A percentile compares a stretch with the other conserved stretches of the same genome.
Evolutionary conservation across 2,329 filamentous ascomycete species (phyloP).

Genomic region (Elsinoe australis): DNA sequence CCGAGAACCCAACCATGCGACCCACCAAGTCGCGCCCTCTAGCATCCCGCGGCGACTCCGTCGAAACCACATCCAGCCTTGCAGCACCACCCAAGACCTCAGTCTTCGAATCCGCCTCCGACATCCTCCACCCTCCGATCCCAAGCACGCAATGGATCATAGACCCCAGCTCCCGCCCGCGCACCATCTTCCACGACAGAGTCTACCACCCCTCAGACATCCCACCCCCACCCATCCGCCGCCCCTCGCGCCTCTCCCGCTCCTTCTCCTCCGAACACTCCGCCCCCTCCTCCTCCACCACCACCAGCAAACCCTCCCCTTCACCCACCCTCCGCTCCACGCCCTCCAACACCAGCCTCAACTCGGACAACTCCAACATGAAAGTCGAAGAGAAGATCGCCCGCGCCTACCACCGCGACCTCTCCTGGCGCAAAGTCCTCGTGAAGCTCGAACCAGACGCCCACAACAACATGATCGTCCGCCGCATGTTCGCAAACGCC

Average conservation of each 20-base stretch:
- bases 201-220: conserved; percentile 93
- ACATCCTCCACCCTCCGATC: conserved; percentile 82
- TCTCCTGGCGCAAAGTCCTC: conserved; percentile 94
- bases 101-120: conserved; percentile 89
- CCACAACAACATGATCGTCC: conserved; percentile 96
- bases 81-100: conserved; percentile 79
- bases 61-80: conserved; percentile 41
- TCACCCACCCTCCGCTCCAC: conserved; percentile 42
- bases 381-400: conserved; percentile 97
- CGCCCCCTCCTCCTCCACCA: conserved; percentile 22
- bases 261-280: conserved; percentile 33
- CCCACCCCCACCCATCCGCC: conserved; percentile 61
- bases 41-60: conserved; percentile 44
- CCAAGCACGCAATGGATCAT: conserved; percentile 74
- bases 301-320: conserved; percentile 21
- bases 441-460: conserved; percentile 93
- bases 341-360: conserved; percentile 37
- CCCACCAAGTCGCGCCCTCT: conserved; percentile 35
- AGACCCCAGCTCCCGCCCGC: conserved; percentile 70
- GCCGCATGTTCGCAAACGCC: conserved; percentile 92
- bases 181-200: conserved; percentile 94
- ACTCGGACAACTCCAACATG: conserved; percentile 58
- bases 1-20: conserved; percentile 19
- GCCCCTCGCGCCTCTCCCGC: conserved; percentile 26
- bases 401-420: conserved; percentile 80